Evolutionary conservation across 257 asterid genomes (phyloP), one percentile per base, ranked within the genome.

Genomic region (Nicotiana tomentosiformis): DNA sequence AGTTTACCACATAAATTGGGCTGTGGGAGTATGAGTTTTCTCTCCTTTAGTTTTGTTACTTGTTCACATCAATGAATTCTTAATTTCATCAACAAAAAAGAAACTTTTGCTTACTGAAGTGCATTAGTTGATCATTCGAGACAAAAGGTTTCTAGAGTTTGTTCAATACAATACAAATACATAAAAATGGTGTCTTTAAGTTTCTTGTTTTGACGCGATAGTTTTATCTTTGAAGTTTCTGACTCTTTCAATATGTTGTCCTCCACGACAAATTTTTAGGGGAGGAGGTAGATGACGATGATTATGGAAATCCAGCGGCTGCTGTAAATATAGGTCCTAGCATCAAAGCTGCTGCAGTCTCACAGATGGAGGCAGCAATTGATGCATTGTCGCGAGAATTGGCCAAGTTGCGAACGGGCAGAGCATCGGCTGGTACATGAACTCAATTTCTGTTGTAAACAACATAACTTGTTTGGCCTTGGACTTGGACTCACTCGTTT

Each of bases 381-480:
- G 99, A 96, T 66, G 89, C 99, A 0, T 85, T 96, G 67, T 90
- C 98, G 0, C 96, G 99, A 78, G 99, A 96, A 85, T 88, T 96
- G 89, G 39, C 92, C 39, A 96, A 96, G 80, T 81, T 96, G 90
- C 93, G 98, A 61, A 93, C 98, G 35, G 99, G 98, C 80, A 89
- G 99, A 78, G 99, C 99, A 3, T 94, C 98, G 7, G 55, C 91
- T 35, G 99, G 99, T 95, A 23, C 26, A 78, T 66, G 61, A 18
- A 74, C 74, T 80, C 12, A 33, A 65, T 35, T 49, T 56, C 16
- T 20, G 76, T 20, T 62, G 57, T 49, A 32, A 43, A 81, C 66
- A 64, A 43, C 11, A 57, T 14, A 14, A 33, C 14, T 55, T 35
- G 35, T 43, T 43, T 57, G 29, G 3, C 14, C 30, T 61, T 79